Conservation (phyloP, 2,329 filamentous ascomycete genomes). For the Xylariomycetidae sp. region DNA sequence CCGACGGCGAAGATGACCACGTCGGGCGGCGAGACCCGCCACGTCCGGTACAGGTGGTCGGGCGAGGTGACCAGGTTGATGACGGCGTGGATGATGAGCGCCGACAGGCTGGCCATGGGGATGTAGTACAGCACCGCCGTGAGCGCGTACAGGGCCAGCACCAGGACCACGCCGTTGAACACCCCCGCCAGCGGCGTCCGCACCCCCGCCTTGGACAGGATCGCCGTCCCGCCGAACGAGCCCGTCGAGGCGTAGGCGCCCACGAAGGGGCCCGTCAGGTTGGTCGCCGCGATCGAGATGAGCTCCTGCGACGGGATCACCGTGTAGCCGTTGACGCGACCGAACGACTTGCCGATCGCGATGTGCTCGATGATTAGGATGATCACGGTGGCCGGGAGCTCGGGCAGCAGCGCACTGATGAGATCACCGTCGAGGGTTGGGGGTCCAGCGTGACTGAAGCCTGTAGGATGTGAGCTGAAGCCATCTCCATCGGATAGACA, state of each 20-base stretch:
- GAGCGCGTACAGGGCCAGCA: conserved; percentile 78
- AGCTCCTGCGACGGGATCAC: conserved; percentile 76
- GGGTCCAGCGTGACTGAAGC: conserved; percentile 64
- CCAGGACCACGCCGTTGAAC: conserved; percentile 74
- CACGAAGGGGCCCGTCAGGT: conserved; percentile 71
- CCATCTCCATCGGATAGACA: too few species aligned
- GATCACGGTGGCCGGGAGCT: conserved; percentile 70
- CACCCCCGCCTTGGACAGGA: conserved; percentile 91
- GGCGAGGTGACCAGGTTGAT: conserved; percentile 80
- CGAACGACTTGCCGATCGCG: conserved; percentile 78
- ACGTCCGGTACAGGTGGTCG: conserved; percentile 81
- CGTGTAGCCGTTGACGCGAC: conserved; percentile 70
- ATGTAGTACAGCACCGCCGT: conserved; percentile 86
- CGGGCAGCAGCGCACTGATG: conserved; percentile 54
- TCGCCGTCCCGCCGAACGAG: conserved; percentile 85
- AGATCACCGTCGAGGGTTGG: conserved; percentile 56
- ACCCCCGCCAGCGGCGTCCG: conserved; percentile 81
- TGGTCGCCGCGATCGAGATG: conserved; percentile 70
- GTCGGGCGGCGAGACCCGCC: conserved; percentile 76
- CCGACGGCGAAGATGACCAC: conserved; percentile 80
- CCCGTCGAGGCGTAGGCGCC: conserved; percentile 82
- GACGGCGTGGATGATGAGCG: conserved; percentile 87
- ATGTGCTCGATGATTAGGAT: conserved; percentile 79
- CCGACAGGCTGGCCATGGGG: conserved; percentile 67
- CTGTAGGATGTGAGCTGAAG: too few species aligned